A percentile compares a stretch with the other conserved stretches of the same genome.
These are phyloP conservation scores for Sorghum bicolor DNA, from an alignment of 176 grass and related monocot species.

Conservation along the genomic window Sorghum_bicolor_NCBIv3 NC_012871.2:66675501-66676000, in stretches of 20 bases:
- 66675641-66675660: slow-evolving; percentile 41
- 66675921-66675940: slow-evolving; percentile 30
- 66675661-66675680: slow-evolving; percentile 23
- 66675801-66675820: slow-evolving; percentile 14
- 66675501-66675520: slow-evolving; percentile 19
- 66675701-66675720: slow-evolving; percentile 44
- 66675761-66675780: slow-evolving; percentile 34
- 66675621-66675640: slow-evolving; percentile 23
- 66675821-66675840: slow-evolving; percentile 24
- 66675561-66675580: slow-evolving; percentile 35
- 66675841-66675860: slow-evolving; percentile 6
- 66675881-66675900: slow-evolving; percentile 33
- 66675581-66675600: slow-evolving; percentile 30
- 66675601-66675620: slow-evolving; percentile 27
- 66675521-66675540: slow-evolving; percentile 32
- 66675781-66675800: background rate
- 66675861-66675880: slow-evolving; percentile 15
- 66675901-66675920: slow-evolving; percentile 31
- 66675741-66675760: slow-evolving; percentile 30
- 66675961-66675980: slow-evolving; percentile 30
- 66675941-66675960: slow-evolving; percentile 30
- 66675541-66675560: slow-evolving; percentile 26
- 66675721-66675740: slow-evolving; percentile 26
- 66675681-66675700: slow-evolving; percentile 24
- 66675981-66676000: slow-evolving; percentile 17